These are phyloP conservation scores for Emydomyces testavorans DNA, from an alignment of 2,329 filamentous ascomycete species.

Conservation along the genomic window DNA sequence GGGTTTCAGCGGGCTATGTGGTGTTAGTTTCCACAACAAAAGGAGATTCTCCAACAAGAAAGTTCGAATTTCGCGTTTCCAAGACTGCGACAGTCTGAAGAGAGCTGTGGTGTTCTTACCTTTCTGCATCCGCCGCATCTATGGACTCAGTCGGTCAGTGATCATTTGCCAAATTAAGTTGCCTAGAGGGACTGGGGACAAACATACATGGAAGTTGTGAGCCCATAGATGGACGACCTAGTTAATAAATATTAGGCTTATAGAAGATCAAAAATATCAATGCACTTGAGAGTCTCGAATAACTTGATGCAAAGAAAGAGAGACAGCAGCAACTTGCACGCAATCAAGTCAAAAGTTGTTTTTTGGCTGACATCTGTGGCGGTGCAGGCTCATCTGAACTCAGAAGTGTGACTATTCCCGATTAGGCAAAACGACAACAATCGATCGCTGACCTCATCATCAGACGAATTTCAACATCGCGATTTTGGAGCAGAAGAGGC, in stretches of 20 bases:
- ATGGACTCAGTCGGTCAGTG: conserved; percentile 19
- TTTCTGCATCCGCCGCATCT: conserved; percentile 98
- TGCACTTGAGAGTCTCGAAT: conserved; percentile 6
- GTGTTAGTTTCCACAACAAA: not conserved
- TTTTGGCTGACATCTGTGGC: conserved; percentile 3
- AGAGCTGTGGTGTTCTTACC: conserved; percentile 42
- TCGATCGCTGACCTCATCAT: conserved; percentile 9
- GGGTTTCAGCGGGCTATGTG: conserved; percentile 65
- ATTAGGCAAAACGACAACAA: conserved; percentile 19
- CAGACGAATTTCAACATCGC: not conserved
- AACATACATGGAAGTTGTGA: conserved; percentile 42
- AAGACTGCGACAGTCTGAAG: not conserved
- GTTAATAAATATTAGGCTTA: no score
- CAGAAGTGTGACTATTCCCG: not conserved
- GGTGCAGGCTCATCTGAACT: conserved; percentile 17
- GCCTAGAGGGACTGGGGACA: not conserved
- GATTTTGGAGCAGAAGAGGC: not conserved
- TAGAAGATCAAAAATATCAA: no score
- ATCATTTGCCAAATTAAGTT: conserved; percentile 7
- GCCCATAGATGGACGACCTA: conserved; percentile 26
- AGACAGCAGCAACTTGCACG: not conserved
- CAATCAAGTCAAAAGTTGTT: not conserved
- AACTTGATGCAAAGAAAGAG: not conserved
- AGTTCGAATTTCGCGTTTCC: not conserved
- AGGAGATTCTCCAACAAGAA: not conserved